Conservation (phyloP, 805 yeast genomes). For the Teunomyces stri region DNA sequence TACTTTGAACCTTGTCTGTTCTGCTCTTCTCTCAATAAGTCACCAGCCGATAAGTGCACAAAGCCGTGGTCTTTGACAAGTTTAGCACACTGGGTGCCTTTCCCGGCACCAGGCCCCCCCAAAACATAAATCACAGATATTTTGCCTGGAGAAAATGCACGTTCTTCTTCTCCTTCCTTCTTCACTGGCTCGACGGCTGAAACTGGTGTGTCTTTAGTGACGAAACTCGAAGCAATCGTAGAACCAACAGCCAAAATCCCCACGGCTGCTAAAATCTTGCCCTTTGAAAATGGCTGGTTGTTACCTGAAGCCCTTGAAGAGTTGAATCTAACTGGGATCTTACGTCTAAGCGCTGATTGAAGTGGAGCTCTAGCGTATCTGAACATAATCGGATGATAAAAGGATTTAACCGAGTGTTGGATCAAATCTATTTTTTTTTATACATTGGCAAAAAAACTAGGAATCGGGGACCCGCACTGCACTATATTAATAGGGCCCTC, state of each 20-base stretch:
- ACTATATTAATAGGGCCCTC: background rate
- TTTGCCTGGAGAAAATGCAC: constrained; percentile 59
- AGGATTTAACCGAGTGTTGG: background rate
- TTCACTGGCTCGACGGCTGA: constrained; percentile 42
- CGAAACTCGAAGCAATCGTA: constrained; percentile 41
- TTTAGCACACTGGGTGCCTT: constrained; percentile 93
- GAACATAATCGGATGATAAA: background rate
- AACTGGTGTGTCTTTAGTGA: constrained; percentile 43
- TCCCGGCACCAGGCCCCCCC: constrained; percentile 98
- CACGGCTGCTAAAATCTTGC: constrained; percentile 27
- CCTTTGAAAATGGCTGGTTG: constrained; percentile 11
- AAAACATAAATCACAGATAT: constrained; percentile 83
- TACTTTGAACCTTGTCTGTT: constrained; percentile 73
- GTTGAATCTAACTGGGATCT: constrained; percentile 9
- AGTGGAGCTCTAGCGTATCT: background rate
- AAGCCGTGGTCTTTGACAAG: constrained; percentile 78
- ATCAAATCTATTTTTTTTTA: background rate
- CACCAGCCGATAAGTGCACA: constrained; percentile 95
- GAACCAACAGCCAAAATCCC: constrained; percentile 52
- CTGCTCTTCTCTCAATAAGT: constrained; percentile 90
- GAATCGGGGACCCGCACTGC: background rate
- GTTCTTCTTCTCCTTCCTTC: constrained; percentile 18
- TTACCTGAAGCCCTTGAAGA: constrained; percentile 8
- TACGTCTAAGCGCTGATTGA: background rate
- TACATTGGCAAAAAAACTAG: background rate